Conservation (phyloP, 257 asterid genomes). For the Nicotiana noctiflora region DNA sequence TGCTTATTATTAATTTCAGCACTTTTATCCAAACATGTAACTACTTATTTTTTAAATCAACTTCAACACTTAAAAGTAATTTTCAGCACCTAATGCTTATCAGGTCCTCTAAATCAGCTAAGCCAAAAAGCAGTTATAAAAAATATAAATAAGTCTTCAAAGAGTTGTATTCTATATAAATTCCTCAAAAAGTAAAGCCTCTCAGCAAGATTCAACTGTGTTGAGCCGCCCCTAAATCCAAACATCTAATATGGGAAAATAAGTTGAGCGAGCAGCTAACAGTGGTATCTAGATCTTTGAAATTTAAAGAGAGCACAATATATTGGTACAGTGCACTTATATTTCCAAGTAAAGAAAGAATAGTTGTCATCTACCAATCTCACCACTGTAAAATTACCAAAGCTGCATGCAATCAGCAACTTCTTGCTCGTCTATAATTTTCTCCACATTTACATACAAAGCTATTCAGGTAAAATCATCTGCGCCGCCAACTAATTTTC, state of each 20-base stretch:
- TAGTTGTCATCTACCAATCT: not conserved
- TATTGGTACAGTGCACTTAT: not conserved
- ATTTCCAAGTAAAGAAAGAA: conserved; percentile 1
- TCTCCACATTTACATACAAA: conserved; percentile 7
- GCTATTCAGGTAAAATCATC: conserved; percentile 5
- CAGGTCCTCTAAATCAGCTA: too few species aligned
- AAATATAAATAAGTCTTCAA: too few species aligned
- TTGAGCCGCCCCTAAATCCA: not conserved
- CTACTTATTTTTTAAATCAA: too few species aligned
- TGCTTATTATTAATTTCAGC: too few species aligned
- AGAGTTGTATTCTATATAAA: too few species aligned
- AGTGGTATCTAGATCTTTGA: not conserved
- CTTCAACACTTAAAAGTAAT: too few species aligned
- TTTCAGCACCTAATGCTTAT: too few species aligned
- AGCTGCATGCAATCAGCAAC: not conserved
- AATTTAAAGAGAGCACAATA: not conserved
- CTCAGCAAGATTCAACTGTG: too few species aligned
- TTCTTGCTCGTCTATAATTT: not conserved
- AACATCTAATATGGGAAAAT: not conserved
- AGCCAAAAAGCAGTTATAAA: too few species aligned
- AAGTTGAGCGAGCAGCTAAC: not conserved
- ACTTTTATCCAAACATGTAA: too few species aligned
- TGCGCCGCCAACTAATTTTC: not conserved
- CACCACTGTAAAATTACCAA: not conserved
- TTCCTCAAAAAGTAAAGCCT: too few species aligned